Percentiles rank a stretch among this genome's conserved stretches.
phyloP scores from a whole-genome alignment of 2,329 filamentous ascomycete genomes.

The Alternaria sp. region DNA sequence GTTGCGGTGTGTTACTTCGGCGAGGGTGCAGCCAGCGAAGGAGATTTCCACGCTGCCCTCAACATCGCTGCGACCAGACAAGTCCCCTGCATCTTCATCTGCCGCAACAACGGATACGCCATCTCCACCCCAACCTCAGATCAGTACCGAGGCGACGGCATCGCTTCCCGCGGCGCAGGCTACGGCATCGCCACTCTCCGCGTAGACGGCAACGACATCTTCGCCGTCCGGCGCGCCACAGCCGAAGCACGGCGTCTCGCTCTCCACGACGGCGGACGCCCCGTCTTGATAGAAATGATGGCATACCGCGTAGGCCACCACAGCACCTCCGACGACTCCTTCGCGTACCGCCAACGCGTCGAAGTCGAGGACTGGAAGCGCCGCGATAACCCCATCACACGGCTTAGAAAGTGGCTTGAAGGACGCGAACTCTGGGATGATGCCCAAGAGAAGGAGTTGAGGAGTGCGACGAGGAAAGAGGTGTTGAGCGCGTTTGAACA shows the following conservation, averaged over 20 bases:
- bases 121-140: constrained; percentile 90
- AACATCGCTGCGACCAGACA: constrained; percentile 89
- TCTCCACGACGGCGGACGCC: constrained; percentile 78
- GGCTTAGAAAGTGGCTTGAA: constrained; percentile 91
- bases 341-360: constrained; percentile 89
- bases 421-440: constrained; percentile 84
- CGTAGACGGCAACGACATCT: constrained; percentile 93
- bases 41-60: constrained; percentile 88
- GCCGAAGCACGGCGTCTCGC: constrained; percentile 78
- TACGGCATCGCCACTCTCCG: constrained; percentile 95
- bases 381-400: constrained; percentile 85
- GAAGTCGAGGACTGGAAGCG: constrained; percentile 96
- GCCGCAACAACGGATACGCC: constrained; percentile 90
- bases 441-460: constrained; percentile 74
- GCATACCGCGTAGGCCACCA: constrained; percentile 98
- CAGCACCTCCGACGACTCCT: constrained; percentile 95
- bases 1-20: constrained; percentile 88
- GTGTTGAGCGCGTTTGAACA: constrained; percentile 83
- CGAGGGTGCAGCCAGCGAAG: constrained; percentile 87
- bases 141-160: constrained; percentile 90
- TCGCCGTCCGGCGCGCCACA: constrained; percentile 83
- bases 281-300: constrained; percentile 92
- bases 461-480: constrained; percentile 72
- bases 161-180: constrained; percentile 82
- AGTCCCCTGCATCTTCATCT: constrained; percentile 89